These are phyloP conservation scores for Saccharum hybrid DNA, from an alignment of 202 grass and related monocot species.

Conservation along the genomic window DNA sequence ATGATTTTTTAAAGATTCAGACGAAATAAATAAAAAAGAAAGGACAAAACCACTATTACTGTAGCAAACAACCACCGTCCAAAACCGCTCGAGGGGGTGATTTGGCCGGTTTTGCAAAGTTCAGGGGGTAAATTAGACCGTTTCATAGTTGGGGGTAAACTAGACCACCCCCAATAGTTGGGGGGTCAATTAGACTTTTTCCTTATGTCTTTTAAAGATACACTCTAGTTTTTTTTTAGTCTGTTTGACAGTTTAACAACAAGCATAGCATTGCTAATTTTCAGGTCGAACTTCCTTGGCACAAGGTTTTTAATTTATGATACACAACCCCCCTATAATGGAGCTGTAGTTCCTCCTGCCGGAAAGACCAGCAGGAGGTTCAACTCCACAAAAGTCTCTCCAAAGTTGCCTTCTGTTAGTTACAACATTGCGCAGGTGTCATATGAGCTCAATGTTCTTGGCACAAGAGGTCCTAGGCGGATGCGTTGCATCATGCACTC, in stretches of 20 bases:
- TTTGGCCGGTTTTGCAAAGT: too few species aligned
- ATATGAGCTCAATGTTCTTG: conserved; percentile 95
- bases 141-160: too few species aligned
- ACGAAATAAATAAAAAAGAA: too few species aligned
- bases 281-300: conserved; percentile 96
- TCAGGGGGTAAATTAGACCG: too few species aligned
- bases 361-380: conserved; percentile 81
- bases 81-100: too few species aligned
- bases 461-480: conserved; percentile 88
- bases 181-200: too few species aligned
- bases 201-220: too few species aligned
- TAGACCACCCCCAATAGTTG: too few species aligned
- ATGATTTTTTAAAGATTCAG: too few species aligned
- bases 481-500: conserved; percentile 97
- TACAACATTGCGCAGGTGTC: conserved; percentile 87
- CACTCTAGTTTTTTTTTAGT: neutral
- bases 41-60: too few species aligned
- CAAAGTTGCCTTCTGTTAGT: conserved; percentile 78
- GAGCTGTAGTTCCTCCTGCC: conserved; percentile 45
- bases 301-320: conserved; percentile 96
- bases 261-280: conserved; percentile 9
- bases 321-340: conserved; percentile 75
- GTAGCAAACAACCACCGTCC: too few species aligned
- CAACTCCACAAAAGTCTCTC: conserved; percentile 87
- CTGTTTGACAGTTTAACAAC: neutral